These are phyloP conservation scores for Debaryomyces udenii DNA, from an alignment of 1,139 yeast species.

Conservation along the genomic window DNA sequence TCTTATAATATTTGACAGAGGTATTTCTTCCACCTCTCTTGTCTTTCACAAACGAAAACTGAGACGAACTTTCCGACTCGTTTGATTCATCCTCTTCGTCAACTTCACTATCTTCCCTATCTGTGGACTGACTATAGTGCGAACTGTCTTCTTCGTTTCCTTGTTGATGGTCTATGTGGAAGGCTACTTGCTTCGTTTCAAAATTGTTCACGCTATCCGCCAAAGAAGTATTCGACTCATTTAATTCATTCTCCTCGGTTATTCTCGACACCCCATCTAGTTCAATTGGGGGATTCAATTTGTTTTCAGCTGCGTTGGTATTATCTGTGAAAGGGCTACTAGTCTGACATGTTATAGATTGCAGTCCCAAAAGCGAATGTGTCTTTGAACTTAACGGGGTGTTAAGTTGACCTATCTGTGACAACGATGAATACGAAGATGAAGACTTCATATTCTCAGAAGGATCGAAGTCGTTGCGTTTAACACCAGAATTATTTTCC, in stretches of 20 bases:
- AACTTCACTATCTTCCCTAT: slow-evolving; percentile 7
- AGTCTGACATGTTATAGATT: no score
- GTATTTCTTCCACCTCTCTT: slow-evolving; percentile 60
- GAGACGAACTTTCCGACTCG: slow-evolving; percentile 42
- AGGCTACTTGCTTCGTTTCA: slow-evolving; percentile 23
- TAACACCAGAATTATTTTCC: background rate
- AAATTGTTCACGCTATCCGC: slow-evolving; percentile 19
- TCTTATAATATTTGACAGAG: slow-evolving; percentile 63
- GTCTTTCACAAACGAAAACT: slow-evolving; percentile 62
- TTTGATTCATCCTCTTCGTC: slow-evolving; percentile 23
- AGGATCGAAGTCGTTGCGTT: background rate
- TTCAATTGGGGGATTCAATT: slow-evolving; percentile 10
- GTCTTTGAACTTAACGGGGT: slow-evolving; percentile 1
- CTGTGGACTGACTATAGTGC: background rate
- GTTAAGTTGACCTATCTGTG: slow-evolving; percentile 2
- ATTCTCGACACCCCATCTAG: slow-evolving; percentile 11
- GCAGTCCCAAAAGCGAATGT: no score
- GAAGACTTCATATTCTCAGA: background rate
- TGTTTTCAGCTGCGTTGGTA: background rate
- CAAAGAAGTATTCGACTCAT: slow-evolving; percentile 20
- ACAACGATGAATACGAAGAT: slow-evolving; percentile 1
- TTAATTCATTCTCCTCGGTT: slow-evolving; percentile 9
- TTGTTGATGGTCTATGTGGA: slow-evolving; percentile 14
- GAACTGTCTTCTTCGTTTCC: background rate
- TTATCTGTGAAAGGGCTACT: background rate